Evolutionary conservation across 2,329 filamentous ascomycete species (phyloP).

Genomic region (Ophioceras dolichostomum): DNA sequence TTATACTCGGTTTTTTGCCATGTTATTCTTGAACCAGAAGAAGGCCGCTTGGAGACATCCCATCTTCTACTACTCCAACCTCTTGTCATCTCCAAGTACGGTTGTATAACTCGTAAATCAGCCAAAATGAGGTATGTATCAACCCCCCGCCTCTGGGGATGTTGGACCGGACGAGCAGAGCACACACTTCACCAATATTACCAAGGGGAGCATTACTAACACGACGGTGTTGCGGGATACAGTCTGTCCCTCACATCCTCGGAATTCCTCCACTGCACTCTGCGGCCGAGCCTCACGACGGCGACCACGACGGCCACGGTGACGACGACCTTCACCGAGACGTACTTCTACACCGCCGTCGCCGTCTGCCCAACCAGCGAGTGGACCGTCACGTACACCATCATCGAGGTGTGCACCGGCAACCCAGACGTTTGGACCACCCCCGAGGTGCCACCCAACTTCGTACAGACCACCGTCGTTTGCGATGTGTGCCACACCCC

Average conservation of each 20-base stretch:
- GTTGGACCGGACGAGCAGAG: no score
- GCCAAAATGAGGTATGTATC: no score
- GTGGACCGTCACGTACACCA: conserved; percentile 28
- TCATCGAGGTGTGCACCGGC: conserved; percentile 24
- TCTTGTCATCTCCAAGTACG: no score
- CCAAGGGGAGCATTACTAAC: no score
- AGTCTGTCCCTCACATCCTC: conserved; percentile 16
- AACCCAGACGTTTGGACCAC: conserved; percentile 29
- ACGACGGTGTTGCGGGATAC: no score
- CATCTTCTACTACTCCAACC: no score
- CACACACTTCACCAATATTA: no score
- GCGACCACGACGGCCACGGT: conserved; percentile 10
- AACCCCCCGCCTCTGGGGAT: no score
- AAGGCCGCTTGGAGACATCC: no score
- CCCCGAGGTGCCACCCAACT: conserved; percentile 10
- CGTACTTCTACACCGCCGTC: conserved; percentile 22
- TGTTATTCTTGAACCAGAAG: no score
- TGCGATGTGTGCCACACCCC: conserved; percentile 3
- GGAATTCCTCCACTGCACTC: conserved; percentile 16
- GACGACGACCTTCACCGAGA: conserved; percentile 19
- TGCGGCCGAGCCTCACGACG: background rate
- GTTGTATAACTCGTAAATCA: no score
- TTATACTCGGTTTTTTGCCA: no score
- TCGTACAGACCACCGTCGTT: conserved; percentile 9
- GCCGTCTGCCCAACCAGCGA: conserved; percentile 23